Percentiles rank a stretch among this genome's conserved stretches.
Evolutionary conservation across 768 basidiomycete species (phyloP).

Genomic region (Lactifluus hygrophoroides): DNA sequence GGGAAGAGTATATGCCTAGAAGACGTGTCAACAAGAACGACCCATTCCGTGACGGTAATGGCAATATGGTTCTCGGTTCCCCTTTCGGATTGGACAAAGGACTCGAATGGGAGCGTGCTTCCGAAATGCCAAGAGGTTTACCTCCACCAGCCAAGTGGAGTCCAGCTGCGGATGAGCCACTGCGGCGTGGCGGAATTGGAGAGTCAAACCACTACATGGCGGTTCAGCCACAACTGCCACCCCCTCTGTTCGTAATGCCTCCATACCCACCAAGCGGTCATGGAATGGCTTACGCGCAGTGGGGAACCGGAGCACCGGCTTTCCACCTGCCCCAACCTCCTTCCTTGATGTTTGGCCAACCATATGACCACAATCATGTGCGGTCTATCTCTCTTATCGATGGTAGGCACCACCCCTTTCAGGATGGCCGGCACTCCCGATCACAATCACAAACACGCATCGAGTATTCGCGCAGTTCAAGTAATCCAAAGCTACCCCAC

Average conservation of each 20-base stretch:
- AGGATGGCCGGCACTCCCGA: constrained; percentile 4
- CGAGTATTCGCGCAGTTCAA: constrained; percentile 18
- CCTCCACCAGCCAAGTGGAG: constrained; percentile 80
- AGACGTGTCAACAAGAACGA: constrained; percentile 43
- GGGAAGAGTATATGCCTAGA: constrained; percentile 72
- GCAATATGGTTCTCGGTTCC: constrained; percentile 5
- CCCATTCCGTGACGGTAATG: constrained; percentile 22
- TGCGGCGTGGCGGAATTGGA: constrained; percentile 46
- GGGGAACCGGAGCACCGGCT: constrained; percentile 6
- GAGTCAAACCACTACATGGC: constrained; percentile 54
- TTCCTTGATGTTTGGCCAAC: constrained; percentile 1
- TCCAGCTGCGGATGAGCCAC: constrained; percentile 70
- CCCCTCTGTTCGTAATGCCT: constrained; percentile 27
- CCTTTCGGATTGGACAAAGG: constrained; percentile 6
- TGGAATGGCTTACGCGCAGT: constrained; percentile 6
- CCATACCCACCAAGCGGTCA: constrained; percentile 25
- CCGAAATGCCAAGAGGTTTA: constrained; percentile 30
- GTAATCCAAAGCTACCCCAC: constrained; percentile 8
- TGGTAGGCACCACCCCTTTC: constrained; percentile 1
- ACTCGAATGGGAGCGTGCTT: constrained; percentile 19
- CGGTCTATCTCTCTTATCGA: constrained; percentile 10
- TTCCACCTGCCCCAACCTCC: constrained; percentile 6
- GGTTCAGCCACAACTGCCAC: constrained; percentile 43
- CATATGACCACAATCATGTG: constrained; percentile 13
- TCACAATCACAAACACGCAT: constrained; percentile 17